Base-by-base conservation (phyloP, 441 rosid species). In the Eutrema salsugineum region DNA sequence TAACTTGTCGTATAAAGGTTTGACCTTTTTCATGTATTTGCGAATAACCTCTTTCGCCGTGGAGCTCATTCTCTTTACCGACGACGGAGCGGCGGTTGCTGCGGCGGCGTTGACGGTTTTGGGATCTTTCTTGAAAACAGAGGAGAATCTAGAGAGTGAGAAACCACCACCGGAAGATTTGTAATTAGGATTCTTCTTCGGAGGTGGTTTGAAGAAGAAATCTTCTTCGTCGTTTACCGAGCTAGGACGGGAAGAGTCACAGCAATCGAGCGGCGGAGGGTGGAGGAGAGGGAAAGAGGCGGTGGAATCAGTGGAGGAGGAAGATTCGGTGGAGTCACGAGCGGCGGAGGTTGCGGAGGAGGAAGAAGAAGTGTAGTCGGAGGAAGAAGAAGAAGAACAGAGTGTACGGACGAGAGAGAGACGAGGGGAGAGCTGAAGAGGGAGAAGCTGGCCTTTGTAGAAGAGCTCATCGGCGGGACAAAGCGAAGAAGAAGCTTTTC, bases 401-500 rank as follows among this genome's bases (percentile, higher is more conserved):
- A 94, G 93, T 8, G 93, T 91, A 11, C 97, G 96, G 79, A 91
- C 97, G 81, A 94, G 87, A 46, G 97, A 94, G 78, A 89, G 83
- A 38, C 98, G 96, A 7, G 96, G 93, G 10, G 96, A 89, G 69
- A 86, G 92, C 53, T 94, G 97, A 53, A 94, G 96, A 48, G 97
- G 97, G 19, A 94, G 80, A 62, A 94, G 95, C 84, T 91, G 96
- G 28, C 98, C 98, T 58, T 91, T 94, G 97, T 94, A 94, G 85
- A 94, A 94, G 69, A 94, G 87, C 70, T 91, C 98, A 77, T 94
- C 98, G 5, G 96, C 97, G 0, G 96, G 97, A 63, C 93, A 91
- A 19, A 88, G 82, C 4, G 86, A 60, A 36, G 90, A 58, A n/a
- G 93, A 80, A 47, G 93, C 83, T 59, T 87, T 88, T 28, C 91